Evolutionary conservation across 805 yeast species (phyloP).

Genomic region (Wickerhamiella sergipiensis): DNA sequence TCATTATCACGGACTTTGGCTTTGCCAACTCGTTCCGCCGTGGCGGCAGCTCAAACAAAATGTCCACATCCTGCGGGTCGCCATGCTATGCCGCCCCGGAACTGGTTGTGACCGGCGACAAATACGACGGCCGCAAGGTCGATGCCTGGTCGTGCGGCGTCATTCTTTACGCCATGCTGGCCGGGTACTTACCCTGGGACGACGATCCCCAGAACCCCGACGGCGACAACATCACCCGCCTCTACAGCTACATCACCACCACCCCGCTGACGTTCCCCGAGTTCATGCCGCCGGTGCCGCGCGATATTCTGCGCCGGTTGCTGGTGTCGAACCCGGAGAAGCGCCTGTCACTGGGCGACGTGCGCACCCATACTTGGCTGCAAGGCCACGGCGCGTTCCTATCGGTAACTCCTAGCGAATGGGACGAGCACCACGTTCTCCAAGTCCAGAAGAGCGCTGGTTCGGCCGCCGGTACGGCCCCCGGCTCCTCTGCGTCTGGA

Average conservation of each 20-base stretch:
- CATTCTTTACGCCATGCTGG: slow-evolving; percentile 87
- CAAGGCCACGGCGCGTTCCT: slow-evolving; percentile 71
- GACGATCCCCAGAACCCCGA: slow-evolving; percentile 96
- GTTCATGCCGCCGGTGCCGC: slow-evolving; percentile 75
- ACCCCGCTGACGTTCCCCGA: slow-evolving; percentile 94
- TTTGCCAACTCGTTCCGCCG: slow-evolving; percentile 71
- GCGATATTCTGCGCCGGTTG: slow-evolving; percentile 77
- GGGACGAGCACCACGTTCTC: slow-evolving; percentile 43
- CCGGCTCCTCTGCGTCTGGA: neutral
- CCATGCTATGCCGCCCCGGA: slow-evolving; percentile 99
- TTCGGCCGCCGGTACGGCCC: neutral
- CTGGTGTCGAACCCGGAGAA: slow-evolving; percentile 69
- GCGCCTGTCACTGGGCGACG: slow-evolving; percentile 54
- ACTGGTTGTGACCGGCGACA: slow-evolving; percentile 70
- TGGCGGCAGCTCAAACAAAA: slow-evolving; percentile 32
- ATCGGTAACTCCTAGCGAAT: slow-evolving; percentile 74
- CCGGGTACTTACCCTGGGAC: slow-evolving; percentile 94
- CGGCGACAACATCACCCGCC: slow-evolving; percentile 80
- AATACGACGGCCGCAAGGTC: slow-evolving; percentile 84
- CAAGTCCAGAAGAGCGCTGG: neutral
- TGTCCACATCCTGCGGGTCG: slow-evolving; percentile 93
- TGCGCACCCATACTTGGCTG: slow-evolving; percentile 79
- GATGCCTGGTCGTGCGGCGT: slow-evolving; percentile 98
- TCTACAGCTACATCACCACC: slow-evolving; percentile 81
- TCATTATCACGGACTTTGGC: slow-evolving; percentile 83